Evolutionary conservation across 2,329 filamentous ascomycete genomes (phyloP), one percentile per base, ranked within the genome.

Genomic region (Pseudopithomyces chartarum): DNA sequence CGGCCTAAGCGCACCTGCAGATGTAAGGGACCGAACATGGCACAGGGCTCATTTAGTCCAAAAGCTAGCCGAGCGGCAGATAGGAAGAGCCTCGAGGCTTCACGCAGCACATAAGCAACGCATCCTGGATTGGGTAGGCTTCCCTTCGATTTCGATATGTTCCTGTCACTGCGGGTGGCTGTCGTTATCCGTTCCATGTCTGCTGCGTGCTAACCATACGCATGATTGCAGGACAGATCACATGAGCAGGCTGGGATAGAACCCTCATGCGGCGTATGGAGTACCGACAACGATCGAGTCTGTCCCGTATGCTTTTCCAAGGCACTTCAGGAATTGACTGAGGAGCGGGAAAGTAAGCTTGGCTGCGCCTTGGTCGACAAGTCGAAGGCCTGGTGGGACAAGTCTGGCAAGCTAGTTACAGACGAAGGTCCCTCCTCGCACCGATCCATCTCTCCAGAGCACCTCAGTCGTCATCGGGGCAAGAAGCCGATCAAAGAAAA

Each of bases 351-450:
- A n/a, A n/a, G n/a, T n/a, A n/a, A n/a, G n/a, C n/a, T n/a, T n/a
- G n/a, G n/a, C n/a, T n/a, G n/a, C n/a, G n/a, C n/a, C n/a, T n/a
- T 58, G 17, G n/a, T 51, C 10, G 48, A 51, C 39, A 45, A 50
- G 13, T 54, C 61, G 19, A 22, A 56, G 22, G 50, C 65, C 22
- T 71, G 68, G 67, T 72, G 67, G 68, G 67, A 71, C 57, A 62
- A 32, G 11, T 51, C 57, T 32, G 58, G 57, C 26, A 59, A 38
- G 12, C 58, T 61, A 39, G 59, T 53, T n/a, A 43, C 32, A 29
- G 55, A n/a, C n/a, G n/a, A 58, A 6, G 53, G 8, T 29, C 4
- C 26, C 4, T 4, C 8, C 8, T 29, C 26, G 26, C 26, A 29
- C 26, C 54, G 33, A 29, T 26, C 8, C 5, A 19, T 29, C 32